These are phyloP conservation scores for Domatiomyces globalis DNA, from an alignment of 2,329 filamentous ascomycete genomes.

Conservation along the genomic window DNA sequence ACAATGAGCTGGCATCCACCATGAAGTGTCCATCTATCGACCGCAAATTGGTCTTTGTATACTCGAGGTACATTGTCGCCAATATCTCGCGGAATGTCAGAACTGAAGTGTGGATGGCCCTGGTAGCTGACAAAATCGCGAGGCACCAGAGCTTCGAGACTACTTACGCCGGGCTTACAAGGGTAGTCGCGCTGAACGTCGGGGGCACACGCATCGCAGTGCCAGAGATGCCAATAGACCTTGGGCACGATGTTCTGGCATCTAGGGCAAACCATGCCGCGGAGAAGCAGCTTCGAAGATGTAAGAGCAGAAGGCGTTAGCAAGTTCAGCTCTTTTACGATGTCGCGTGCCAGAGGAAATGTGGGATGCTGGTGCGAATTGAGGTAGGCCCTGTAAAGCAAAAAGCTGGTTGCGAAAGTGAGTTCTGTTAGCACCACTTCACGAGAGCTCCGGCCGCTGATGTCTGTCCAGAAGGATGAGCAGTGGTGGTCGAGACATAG, in stretches of 20 bases:
- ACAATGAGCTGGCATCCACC: neutral
- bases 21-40: neutral
- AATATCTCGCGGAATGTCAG: neutral
- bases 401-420: neutral
- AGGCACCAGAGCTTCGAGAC: neutral
- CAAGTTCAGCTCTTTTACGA: neutral
- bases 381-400: neutral
- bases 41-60: neutral
- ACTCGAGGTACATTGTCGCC: neutral
- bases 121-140: too few relatives aligned
- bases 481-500: neutral
- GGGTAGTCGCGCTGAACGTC: neutral
- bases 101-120: neutral
- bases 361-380: neutral
- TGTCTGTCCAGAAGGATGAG: neutral
- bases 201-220: neutral
- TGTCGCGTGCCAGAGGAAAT: neutral
- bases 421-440: neutral
- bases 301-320: neutral
- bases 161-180: neutral
- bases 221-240: neutral
- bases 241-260: conserved; percentile 30
- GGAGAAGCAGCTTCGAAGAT: conserved; percentile 32
- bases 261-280: conserved; percentile 51
- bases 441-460: neutral